These are phyloP conservation scores for Neurospora sp. DNA, from an alignment of 495 filamentous ascomycete species.

Conservation along the genomic window DNA sequence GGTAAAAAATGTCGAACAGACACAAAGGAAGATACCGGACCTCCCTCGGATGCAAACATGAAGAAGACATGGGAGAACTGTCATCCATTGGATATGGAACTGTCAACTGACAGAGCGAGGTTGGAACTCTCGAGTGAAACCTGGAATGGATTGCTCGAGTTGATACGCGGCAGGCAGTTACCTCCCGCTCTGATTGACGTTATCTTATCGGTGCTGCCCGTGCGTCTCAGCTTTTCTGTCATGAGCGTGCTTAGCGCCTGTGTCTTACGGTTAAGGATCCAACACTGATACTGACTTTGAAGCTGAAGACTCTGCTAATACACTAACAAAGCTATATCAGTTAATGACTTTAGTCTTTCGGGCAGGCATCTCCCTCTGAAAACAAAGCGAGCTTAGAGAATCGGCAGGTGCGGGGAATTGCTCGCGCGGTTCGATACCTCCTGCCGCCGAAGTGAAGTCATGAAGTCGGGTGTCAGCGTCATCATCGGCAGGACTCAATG, in stretches of 20 bases:
- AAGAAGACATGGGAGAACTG: neutral
- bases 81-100: neutral
- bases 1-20: neutral
- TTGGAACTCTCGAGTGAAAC: neutral
- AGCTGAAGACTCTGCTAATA: neutral
- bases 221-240: neutral
- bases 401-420: neutral
- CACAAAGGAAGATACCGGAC: neutral
- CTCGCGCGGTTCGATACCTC: neutral
- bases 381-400: neutral
- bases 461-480: neutral
- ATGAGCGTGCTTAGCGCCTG: neutral
- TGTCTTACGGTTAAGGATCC: neutral
- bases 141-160: neutral
- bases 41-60: neutral
- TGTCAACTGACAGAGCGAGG: neutral
- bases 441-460: neutral
- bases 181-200: too few relatives aligned
- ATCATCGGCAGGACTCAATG: neutral
- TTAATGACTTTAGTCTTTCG: neutral
- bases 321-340: neutral
- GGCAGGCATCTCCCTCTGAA: neutral
- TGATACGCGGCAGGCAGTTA: neutral
- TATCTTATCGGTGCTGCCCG: neutral
- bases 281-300: neutral